phyloP scores from a whole-genome alignment of 2,329 filamentous ascomycete species.

The Leptographium procerum region DNA sequence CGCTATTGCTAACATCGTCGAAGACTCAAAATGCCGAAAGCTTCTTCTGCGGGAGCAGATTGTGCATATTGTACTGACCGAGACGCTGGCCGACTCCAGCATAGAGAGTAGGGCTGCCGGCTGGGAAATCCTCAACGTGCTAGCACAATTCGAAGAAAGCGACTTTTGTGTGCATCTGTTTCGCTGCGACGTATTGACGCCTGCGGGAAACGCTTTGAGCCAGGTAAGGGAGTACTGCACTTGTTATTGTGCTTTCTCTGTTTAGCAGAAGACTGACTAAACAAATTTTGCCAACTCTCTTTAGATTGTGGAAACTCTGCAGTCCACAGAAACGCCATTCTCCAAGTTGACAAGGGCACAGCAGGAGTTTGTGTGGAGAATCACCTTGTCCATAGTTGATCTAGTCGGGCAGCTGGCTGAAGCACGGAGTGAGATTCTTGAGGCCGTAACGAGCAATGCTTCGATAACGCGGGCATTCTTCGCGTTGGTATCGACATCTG shows the following conservation, averaged over 20 bases:
- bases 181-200: conserved; percentile 48
- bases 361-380: conserved; percentile 40
- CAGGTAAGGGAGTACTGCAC: conserved; percentile 31
- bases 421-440: conserved; percentile 48
- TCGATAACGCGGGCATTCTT: conserved; percentile 43
- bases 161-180: conserved; percentile 58
- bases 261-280: neutral
- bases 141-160: conserved; percentile 51
- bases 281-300: neutral
- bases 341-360: conserved; percentile 40
- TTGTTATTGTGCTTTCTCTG: neutral
- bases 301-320: conserved; percentile 21
- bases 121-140: conserved; percentile 54
- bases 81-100: conserved; percentile 51
- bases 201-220: conserved; percentile 44
- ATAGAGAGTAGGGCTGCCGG: conserved; percentile 53
- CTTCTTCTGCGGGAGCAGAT: conserved; percentile 55
- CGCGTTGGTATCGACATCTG: conserved; percentile 31
- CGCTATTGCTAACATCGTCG: conserved; percentile 50
- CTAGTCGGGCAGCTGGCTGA: conserved; percentile 44
- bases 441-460: conserved; percentile 37
- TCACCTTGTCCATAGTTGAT: conserved; percentile 40
- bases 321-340: conserved; percentile 28
- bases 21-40: conserved; percentile 51
- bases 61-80: conserved; percentile 49